Percentiles rank a stretch among this genome's conserved stretches.
phyloP scores from a whole-genome alignment of 2,329 filamentous ascomycete genomes.

The Cercospora sojina region DNA sequence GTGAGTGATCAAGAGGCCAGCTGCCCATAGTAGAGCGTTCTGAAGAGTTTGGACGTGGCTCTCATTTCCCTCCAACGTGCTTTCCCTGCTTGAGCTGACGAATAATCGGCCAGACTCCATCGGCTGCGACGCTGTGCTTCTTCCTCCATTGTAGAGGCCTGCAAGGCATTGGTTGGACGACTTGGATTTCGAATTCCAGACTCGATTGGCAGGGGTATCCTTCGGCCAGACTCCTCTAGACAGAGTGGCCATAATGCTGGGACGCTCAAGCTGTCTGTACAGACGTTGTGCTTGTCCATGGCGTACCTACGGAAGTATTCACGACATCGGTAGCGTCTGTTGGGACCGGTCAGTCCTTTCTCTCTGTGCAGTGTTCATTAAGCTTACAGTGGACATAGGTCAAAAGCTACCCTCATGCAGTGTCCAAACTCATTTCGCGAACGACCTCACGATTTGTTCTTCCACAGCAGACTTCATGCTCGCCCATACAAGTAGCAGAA shows the following conservation, averaged over 20 bases:
- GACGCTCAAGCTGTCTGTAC: neutral
- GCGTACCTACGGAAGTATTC: neutral
- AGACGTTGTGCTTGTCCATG: neutral
- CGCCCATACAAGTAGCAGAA: neutral
- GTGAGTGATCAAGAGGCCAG: too few relatives aligned
- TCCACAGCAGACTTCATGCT: neutral
- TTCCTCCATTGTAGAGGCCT: too few relatives aligned
- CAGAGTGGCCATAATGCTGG: neutral
- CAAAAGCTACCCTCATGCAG: neutral
- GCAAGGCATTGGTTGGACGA: too few relatives aligned
- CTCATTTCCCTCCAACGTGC: too few relatives aligned
- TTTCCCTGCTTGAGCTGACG: neutral
- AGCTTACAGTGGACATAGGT: neutral
- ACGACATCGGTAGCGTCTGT: neutral
- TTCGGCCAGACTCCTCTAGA: neutral
- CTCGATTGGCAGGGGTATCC: too few relatives aligned
- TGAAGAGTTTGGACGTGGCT: too few relatives aligned
- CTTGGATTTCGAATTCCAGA: too few relatives aligned
- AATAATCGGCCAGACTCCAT: neutral
- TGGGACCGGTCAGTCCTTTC: neutral
- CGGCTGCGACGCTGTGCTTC: too few relatives aligned
- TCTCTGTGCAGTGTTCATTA: neutral
- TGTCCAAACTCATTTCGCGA: neutral
- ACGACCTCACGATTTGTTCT: neutral
- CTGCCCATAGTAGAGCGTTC: too few relatives aligned